Base-by-base conservation (phyloP, 2,329 filamentous ascomycete species). In the Chaetomiaceae sp. region DNA sequence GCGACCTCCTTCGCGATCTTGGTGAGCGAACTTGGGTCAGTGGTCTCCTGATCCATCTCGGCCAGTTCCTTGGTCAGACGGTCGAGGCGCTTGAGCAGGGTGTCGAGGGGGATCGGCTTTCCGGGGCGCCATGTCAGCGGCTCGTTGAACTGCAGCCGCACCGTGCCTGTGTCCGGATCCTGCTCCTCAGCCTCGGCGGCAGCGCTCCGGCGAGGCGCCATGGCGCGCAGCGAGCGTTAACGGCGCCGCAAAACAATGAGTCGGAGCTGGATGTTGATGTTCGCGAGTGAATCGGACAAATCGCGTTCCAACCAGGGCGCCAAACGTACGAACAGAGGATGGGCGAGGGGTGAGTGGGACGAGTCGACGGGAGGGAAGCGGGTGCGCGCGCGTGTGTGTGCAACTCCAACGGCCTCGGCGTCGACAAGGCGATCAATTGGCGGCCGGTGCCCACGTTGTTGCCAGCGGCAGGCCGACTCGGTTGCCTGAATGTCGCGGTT, bases 91-190 rank as follows among this genome's bases (percentile, higher is more conserved):
- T 81, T 78, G 56, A 96, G 74, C 41, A 98, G 79, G 56, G 90
- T 88, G 54, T 79, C 82, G 38, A 90, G 87, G 30, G 86, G 74
- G 60, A 98, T 95, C 42, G 89, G 81, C 67, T 88, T 93, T 49
- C 91, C 93, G 35, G 90, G 88, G 62, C 86, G 86, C 87, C 93
- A 96, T 63, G 88, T 87, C 47, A 98, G 74, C 53, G 88, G 75
- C 62, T 96, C 83, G 60, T 90, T 80, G 74, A 97, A 97, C 56
- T 81, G 72, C 38, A 98, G 78, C 47, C 65, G 68, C 35, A 66
- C 65, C 15, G 67, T 61, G 47, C 67, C 65, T 27, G 64, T 64
- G n/a, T 61, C 61, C 22, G 64, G 63, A 56, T 66, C 65, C 51
- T 67, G 64, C 51, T 68, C 65, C 50, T 68, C 67, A 27, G 65